Evolutionary conservation across 192 early-diverging fungal genomes (phyloP), one percentile per base, ranked within the genome.

Genomic region (Nowakowskiella sp.): DNA sequence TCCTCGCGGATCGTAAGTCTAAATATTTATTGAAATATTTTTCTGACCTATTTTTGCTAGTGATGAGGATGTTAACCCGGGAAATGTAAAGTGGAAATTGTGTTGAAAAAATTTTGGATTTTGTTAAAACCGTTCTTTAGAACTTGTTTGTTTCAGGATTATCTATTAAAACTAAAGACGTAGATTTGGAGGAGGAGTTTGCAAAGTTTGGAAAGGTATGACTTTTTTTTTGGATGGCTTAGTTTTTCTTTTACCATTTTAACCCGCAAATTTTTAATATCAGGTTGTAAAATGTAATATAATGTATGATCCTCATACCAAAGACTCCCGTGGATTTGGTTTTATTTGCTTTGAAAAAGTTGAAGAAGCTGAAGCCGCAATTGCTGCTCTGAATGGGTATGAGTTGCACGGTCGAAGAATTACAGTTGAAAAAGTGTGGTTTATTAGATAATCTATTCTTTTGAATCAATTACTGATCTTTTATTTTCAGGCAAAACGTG

Each of bases 141-240:
- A 89, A 88, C 63, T 68, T 90, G 10, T 90, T 88, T 52, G 75
- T 90, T 39, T 81, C 78, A 23, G 83, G 85, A 6, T 70, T 90
- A 30, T 70, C 76, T 45, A 58, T 60, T 32, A 69, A 74, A 47
- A 81, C 82, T 24, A 64, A 57, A 2, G 80, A 81, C 54, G 64
- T 60, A 21, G 82, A 88, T 58, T 61, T 89, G 4, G 83, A 85
- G 63, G 72, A 78, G 23, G 31, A 80, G 28, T 89, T 89, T 56
- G 59, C 58, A 42, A 85, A 87, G 65, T 84, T 75, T 57, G 86
- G 85, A 58, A 74, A 82, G 73, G 85, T 86, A 63, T 7, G 25
- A 21, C 51, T 0, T 33, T 7, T 55, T 9, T 25, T 60, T 29
- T 26, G 58, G 33, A 6, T n/a, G n/a, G n/a, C n/a, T n/a, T n/a